Evolutionary conservation across 805 yeast genomes (phyloP).

Genomic region (Wickerhamiella brachini): DNA sequence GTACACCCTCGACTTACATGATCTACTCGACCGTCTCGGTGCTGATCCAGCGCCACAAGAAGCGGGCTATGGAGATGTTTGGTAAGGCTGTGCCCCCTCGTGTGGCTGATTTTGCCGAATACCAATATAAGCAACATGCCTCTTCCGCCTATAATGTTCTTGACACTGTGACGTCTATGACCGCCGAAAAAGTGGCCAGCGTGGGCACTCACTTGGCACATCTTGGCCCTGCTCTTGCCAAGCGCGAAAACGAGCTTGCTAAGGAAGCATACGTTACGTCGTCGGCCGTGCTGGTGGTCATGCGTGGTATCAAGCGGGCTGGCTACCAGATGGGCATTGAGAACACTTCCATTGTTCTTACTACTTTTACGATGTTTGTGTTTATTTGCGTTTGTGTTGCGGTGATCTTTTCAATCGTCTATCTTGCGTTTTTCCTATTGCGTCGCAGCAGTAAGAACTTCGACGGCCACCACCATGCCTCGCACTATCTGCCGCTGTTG

Average conservation of each 20-base stretch:
- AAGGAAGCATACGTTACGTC: constrained; percentile 14
- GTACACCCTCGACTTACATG: constrained; percentile 57
- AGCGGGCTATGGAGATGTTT: constrained; percentile 27
- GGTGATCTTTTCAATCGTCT: constrained; percentile 41
- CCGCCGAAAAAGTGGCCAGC: not conserved
- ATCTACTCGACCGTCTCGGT: constrained; percentile 46
- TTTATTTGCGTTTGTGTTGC: constrained; percentile 62
- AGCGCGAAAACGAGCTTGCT: constrained; percentile 15
- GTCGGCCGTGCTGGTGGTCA: constrained; percentile 36
- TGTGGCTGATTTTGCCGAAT: constrained; percentile 4
- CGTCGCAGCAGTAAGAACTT: constrained; percentile 1
- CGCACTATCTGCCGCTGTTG: constrained; percentile 33
- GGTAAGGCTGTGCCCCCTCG: constrained; percentile 30
- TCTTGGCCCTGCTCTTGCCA: not conserved
- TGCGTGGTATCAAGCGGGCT: constrained; percentile 77
- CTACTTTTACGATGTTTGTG: constrained; percentile 78
- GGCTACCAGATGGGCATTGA: constrained; percentile 70
- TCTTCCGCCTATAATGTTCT: not conserved
- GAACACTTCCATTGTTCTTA: constrained; percentile 66
- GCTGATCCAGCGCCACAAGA: constrained; percentile 52
- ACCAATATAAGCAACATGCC: not conserved
- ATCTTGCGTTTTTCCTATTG: constrained; percentile 32
- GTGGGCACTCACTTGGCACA: not conserved
- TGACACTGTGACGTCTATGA: not conserved
- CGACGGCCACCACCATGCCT: constrained; percentile 13